Evolutionary conservation across 768 basidiomycete genomes (phyloP), one percentile per base, ranked within the genome.

Genomic region (Kwoniella bestiolae): DNA sequence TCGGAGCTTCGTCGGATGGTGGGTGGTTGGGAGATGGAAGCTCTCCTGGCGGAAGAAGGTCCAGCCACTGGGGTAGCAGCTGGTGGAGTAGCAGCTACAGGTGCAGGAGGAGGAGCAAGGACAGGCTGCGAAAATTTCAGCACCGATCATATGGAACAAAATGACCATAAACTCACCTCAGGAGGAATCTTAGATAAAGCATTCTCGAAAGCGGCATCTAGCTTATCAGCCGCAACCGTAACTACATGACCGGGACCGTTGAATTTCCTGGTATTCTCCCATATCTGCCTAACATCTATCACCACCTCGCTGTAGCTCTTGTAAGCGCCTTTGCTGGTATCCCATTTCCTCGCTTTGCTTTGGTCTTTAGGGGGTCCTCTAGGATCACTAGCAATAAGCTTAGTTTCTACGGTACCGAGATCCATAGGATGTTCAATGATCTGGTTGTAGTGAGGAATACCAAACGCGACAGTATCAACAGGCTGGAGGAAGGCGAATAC

Each of bases 341-440:
- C 78, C 68, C 70, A 71, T 62, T 79, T 69, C 45, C 44, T 51
- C 68, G 72, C 62, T 66, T 71, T 70, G 57, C 67, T 75, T 67
- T 78, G 77, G 45, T 77, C 76, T 60, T 78, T 79, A 11, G 73
- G 72, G 12, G 72, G 90, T 76, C 91, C 93, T 57, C 83, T 72
- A 2, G 90, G 89, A 74, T 92, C 94, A 14, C 91, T 91, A 0
- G 90, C 87, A 34, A 70, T 58, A 46, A 98, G 84, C 82, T 97
- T 96, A 74, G 87, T 87, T 82, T 98, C 95, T 64, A 97, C 87
- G 47, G 95, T 96, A 3, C 88, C 85, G 50, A 99, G 86, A 79
- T 98, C 96, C 92, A 97, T 97, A 0, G 96, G 96, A 28, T 85
- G 86, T 76, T 89, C 91, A 82, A 99, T 87, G 77, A 98, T 87